A percentile compares a stretch with the other conserved stretches of the same genome.
These are phyloP conservation scores for Bisporella sp. DNA, from an alignment of 2,329 filamentous ascomycete genomes.

Conservation along the genomic window DNA sequence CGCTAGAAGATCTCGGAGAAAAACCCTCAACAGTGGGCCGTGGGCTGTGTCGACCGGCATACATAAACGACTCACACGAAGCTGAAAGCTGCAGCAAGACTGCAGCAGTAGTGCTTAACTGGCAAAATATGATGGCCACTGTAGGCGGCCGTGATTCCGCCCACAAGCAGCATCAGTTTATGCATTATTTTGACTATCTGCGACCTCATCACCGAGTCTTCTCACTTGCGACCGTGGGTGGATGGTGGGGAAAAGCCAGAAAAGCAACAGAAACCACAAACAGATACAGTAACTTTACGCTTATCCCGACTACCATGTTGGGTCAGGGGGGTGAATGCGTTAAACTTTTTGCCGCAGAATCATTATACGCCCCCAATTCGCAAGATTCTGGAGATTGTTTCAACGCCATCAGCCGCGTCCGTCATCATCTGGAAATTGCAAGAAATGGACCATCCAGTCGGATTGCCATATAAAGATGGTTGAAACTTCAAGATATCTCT, in stretches of 20 bases:
- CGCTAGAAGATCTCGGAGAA: not conserved
- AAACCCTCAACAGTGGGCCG: not conserved
- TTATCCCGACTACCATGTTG: constrained; percentile 9
- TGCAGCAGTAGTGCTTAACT: not conserved
- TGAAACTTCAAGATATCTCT: constrained; percentile 7
- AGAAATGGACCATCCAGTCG: constrained; percentile 14
- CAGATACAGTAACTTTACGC: constrained; percentile 5
- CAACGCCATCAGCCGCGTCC: constrained; percentile 17
- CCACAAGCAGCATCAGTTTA: not conserved
- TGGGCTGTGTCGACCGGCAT: not conserved
- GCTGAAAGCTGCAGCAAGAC: constrained; percentile 1
- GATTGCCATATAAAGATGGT: constrained; percentile 8
- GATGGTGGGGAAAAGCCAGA: constrained; percentile 2
- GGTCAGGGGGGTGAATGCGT: constrained; percentile 7
- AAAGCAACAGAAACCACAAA: not conserved
- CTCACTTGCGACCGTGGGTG: not conserved
- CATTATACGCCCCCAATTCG: constrained; percentile 7
- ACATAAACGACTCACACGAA: not conserved
- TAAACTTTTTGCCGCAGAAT: constrained; percentile 14
- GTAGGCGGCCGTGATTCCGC: not conserved
- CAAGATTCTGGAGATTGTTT: constrained; percentile 16
- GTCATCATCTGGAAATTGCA: constrained; percentile 16
- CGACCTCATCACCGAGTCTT: not conserved
- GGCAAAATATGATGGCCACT: not conserved
- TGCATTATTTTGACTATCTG: not conserved